Conservation (phyloP, 1,284 basidiomycete species). For the Ustilago crameri region DNA sequence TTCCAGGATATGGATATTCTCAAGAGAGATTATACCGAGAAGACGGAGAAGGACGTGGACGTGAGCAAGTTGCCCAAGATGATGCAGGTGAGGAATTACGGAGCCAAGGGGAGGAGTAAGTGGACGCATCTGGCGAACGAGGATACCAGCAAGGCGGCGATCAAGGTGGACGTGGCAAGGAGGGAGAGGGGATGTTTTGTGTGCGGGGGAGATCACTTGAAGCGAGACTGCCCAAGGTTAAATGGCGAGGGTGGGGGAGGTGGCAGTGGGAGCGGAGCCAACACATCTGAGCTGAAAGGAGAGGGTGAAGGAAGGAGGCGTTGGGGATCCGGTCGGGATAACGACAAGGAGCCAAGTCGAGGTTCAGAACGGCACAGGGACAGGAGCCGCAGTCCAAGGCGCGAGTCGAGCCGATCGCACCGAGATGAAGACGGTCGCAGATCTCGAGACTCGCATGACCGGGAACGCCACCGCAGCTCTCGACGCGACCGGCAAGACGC, state of each 20-base stretch:
- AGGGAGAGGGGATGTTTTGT: constrained; percentile 80
- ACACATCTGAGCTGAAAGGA: not conserved
- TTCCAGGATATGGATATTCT: constrained; percentile 90
- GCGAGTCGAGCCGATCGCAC: constrained; percentile 8
- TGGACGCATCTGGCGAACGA: constrained; percentile 86
- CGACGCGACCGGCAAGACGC: constrained; percentile 6
- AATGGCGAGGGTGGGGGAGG: constrained; percentile 13
- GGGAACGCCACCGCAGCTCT: not conserved
- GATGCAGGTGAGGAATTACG: constrained; percentile 97
- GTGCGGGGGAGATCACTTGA: constrained; percentile 71
- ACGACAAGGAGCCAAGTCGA: not conserved
- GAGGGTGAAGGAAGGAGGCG: not conserved
- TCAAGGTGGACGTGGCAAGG: constrained; percentile 50
- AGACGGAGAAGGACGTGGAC: constrained; percentile 83
- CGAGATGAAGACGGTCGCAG: constrained; percentile 8
- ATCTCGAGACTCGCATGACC: not conserved
- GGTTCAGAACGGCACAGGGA: not conserved
- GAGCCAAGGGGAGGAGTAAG: constrained; percentile 86
- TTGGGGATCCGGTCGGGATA: constrained; percentile 2
- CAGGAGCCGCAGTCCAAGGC: constrained; percentile 19
- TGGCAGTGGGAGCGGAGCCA: constrained; percentile 16
- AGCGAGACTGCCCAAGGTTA: constrained; percentile 64
- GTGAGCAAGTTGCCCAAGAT: constrained; percentile 87
- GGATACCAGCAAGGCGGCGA: constrained; percentile 76
- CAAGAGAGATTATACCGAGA: constrained; percentile 86